Conservation (phyloP, 2,329 filamentous ascomycete species). For the Cladobotryum mycophilum region DNA sequence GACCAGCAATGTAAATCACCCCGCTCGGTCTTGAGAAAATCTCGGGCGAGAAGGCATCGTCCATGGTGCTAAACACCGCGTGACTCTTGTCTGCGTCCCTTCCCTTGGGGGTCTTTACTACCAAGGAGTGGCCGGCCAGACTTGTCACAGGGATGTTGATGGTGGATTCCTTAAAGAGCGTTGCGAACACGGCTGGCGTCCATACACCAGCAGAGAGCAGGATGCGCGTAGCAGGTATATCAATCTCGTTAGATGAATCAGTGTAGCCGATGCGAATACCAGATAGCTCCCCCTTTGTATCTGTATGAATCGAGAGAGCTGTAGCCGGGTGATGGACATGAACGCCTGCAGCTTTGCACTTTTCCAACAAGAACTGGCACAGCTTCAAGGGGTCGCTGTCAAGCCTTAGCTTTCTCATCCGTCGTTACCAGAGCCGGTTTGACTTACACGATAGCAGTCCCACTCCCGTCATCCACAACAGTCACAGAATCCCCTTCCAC, state of each 20-base stretch:
- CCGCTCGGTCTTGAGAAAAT: conserved; percentile 61
- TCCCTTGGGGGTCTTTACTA: conserved; percentile 50
- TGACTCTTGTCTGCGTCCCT: conserved; percentile 50
- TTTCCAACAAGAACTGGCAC: conserved; percentile 57
- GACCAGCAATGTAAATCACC: conserved; percentile 66
- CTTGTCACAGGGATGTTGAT: conserved; percentile 44
- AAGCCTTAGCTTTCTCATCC: neutral
- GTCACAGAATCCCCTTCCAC: conserved; percentile 51
- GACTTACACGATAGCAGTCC: conserved; percentile 58
- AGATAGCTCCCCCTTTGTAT: conserved; percentile 44
- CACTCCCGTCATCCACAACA: conserved; percentile 53
- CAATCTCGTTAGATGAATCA: conserved; percentile 36
- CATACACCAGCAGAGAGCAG: conserved; percentile 66
- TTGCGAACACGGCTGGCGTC: conserved; percentile 58
- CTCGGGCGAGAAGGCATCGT: conserved; percentile 59
- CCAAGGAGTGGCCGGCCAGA: conserved; percentile 66
- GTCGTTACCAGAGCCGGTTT: no score
- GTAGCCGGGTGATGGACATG: conserved; percentile 58
- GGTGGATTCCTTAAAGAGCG: conserved; percentile 54
- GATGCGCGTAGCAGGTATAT: conserved; percentile 58
- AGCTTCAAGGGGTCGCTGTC: conserved; percentile 58
- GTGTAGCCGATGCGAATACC: conserved; percentile 45
- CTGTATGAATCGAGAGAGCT: conserved; percentile 45
- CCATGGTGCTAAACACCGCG: conserved; percentile 60
- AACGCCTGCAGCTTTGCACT: conserved; percentile 55